A percentile compares a stretch with the other conserved stretches of the same genome.
phyloP scores from a whole-genome alignment of 2,329 filamentous ascomycete genomes.

The Pseudocercospora macadamiae region DNA sequence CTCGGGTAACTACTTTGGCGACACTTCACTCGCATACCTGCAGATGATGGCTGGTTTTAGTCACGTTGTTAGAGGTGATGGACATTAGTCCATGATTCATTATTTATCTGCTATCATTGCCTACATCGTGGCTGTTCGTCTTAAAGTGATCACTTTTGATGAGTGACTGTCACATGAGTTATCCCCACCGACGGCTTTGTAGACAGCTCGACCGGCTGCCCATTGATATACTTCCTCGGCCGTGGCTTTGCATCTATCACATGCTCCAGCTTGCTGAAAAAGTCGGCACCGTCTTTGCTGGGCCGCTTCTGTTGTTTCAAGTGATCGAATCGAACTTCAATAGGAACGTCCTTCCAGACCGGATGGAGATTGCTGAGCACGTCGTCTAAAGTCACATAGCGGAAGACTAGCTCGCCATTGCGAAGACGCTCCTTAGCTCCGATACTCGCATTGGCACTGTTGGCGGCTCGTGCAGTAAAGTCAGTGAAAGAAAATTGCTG shows the following conservation, averaged over 20 bases:
- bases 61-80: background rate
- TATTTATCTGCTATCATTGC: too few species aligned
- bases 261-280: slow-evolving; percentile 13
- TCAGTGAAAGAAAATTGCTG: slow-evolving; percentile 21
- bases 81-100: too few species aligned
- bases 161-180: slow-evolving; percentile 10
- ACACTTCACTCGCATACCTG: background rate
- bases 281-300: slow-evolving; percentile 15
- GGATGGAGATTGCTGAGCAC: slow-evolving; percentile 24
- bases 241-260: slow-evolving; percentile 10
- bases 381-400: slow-evolving; percentile 27
- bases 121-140: background rate
- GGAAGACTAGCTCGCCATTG: slow-evolving; percentile 18
- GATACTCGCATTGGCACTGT: slow-evolving; percentile 13
- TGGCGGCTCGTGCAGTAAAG: slow-evolving; percentile 13
- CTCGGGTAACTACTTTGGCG: background rate
- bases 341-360: slow-evolving; percentile 6
- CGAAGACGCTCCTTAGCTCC: slow-evolving; percentile 23
- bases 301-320: slow-evolving; percentile 5
- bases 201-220: slow-evolving; percentile 3
- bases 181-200: slow-evolving; percentile 2
- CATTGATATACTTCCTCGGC: slow-evolving; percentile 16
- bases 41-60: background rate
- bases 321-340: slow-evolving; percentile 25
- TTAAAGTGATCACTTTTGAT: too few species aligned